These are phyloP conservation scores for Quercus tomentella DNA, from an alignment of 331 rosid species.

Conservation along the genomic window DNA sequence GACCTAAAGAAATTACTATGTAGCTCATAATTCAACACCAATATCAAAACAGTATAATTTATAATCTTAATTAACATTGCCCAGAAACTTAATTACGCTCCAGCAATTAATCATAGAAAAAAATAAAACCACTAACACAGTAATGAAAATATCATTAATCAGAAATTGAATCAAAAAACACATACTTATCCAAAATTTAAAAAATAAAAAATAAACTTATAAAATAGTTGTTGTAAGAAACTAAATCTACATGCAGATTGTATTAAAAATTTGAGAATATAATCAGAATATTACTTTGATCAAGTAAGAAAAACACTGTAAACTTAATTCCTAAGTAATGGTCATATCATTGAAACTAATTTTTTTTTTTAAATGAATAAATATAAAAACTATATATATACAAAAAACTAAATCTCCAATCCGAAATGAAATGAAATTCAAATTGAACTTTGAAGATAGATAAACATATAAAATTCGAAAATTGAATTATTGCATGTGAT, in stretches of 20 bases:
- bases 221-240: neutral
- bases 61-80: neutral
- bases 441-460: neutral
- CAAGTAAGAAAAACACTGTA: neutral
- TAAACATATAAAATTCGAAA: slow-evolving; percentile 21
- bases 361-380: too few species aligned
- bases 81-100: neutral
- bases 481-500: slow-evolving; percentile 29
- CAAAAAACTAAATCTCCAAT: slow-evolving; percentile 41
- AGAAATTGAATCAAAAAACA: neutral
- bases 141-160: neutral
- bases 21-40: neutral
- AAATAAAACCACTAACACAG: neutral
- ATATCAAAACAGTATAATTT: slow-evolving; percentile 1
- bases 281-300: slow-evolving; percentile 5
- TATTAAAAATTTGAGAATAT: neutral
- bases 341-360: neutral
- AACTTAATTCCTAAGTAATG: neutral
- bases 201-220: neutral
- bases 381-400: neutral
- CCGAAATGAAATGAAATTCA: neutral
- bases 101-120: too few species aligned
- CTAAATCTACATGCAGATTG: too few species aligned
- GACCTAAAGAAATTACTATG: neutral
- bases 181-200: neutral